Evolutionary conservation across 192 early-diverging fungal species (phyloP).

Genomic region (Coemansia umbellata): DNA sequence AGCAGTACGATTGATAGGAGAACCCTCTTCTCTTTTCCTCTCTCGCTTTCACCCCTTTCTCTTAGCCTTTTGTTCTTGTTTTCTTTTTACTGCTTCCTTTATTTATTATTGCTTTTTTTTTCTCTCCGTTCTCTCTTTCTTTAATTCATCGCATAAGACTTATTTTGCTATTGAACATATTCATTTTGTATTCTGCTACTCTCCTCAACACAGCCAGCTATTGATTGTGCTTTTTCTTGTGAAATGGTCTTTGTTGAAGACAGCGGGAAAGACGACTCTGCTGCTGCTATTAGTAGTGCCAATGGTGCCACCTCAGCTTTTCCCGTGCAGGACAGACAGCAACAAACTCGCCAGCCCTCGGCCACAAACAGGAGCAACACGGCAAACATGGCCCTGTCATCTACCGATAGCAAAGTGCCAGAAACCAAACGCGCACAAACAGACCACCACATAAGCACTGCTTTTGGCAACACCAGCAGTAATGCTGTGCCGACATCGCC

Average conservation of each 20-base stretch:
- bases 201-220: background rate
- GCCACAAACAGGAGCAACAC: too few species aligned
- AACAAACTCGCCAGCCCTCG: too few species aligned
- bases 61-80: background rate
- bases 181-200: background rate
- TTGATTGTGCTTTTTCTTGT: too few species aligned
- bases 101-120: background rate
- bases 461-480: background rate
- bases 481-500: conserved; percentile 1
- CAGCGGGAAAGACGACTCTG: background rate
- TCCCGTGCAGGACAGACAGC: too few species aligned
- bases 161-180: background rate
- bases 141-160: too few species aligned
- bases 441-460: background rate
- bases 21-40: background rate
- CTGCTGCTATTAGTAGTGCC: too few species aligned
- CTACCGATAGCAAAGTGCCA: too few species aligned
- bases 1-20: too few species aligned
- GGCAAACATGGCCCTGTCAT: too few species aligned
- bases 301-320: too few species aligned
- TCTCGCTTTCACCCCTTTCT: background rate
- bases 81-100: background rate
- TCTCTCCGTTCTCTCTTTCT: background rate
- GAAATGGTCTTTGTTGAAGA: conserved; percentile 4
- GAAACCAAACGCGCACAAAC: too few species aligned